Percentiles rank a stretch among this genome's conserved stretches.
These are phyloP conservation scores for Calamus simplicifolius DNA, from an alignment of 176 grass and related monocot genomes.

Conservation along the genomic window DNA sequence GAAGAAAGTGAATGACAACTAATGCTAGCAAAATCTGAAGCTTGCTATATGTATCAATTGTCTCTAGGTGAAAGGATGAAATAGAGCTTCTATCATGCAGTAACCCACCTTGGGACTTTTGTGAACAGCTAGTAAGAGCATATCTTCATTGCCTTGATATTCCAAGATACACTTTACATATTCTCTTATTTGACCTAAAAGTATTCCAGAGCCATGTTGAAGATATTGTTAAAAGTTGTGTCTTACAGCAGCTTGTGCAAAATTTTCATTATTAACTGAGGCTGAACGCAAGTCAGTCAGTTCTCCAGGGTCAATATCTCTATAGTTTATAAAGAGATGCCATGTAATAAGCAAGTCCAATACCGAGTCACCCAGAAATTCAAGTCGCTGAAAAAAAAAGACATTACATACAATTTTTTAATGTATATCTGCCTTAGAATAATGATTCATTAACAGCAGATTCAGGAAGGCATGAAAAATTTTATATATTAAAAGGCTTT, in stretches of 20 bases:
- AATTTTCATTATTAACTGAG: constrained; percentile 4
- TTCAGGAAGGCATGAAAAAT: no score
- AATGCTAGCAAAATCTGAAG: no score
- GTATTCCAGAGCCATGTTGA: constrained; percentile 11
- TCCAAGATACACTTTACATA: constrained; percentile 1
- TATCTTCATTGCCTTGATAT: not conserved
- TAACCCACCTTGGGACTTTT: constrained; percentile 7
- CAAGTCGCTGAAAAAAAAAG: not conserved
- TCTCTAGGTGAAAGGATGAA: no score
- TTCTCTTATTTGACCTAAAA: not conserved
- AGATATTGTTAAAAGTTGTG: constrained; percentile 1
- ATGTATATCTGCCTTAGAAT: no score
- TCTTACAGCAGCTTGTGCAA: constrained; percentile 7
- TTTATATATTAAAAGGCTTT: not conserved
- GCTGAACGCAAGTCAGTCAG: constrained; percentile 9
- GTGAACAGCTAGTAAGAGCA: not conserved
- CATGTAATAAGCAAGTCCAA: constrained; percentile 7
- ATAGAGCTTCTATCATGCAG: not conserved
- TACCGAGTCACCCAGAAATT: constrained; percentile 6
- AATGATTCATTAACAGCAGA: no score
- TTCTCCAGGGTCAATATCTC: constrained; percentile 1
- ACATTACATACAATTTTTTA: no score
- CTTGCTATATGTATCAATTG: no score
- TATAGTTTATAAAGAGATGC: constrained; percentile 1
- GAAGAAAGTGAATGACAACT: no score